Base-by-base conservation (phyloP, 75 land plant genomes). In the Azolla pinnata region DNA sequence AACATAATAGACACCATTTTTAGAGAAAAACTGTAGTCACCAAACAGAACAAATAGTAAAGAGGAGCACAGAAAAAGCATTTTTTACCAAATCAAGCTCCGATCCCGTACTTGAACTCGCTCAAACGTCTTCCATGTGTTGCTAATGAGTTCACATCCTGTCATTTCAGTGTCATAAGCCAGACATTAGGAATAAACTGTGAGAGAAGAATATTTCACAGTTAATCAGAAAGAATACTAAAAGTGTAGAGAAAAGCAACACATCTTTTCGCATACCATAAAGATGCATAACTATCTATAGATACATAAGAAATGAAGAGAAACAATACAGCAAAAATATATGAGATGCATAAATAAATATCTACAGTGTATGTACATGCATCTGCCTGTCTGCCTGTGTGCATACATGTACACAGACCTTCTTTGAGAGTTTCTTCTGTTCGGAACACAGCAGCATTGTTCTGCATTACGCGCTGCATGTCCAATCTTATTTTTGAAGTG, bases 361-460 rank as follows among this genome's bases (percentile, higher is more conserved):
- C n/a, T n/a, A n/a, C n/a, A n/a, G n/a, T n/a, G n/a, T n/a, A n/a
- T n/a, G n/a, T n/a, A n/a, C n/a, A n/a, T n/a, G n/a, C n/a, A n/a
- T n/a, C n/a, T n/a, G n/a, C n/a, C n/a, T n/a, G n/a, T n/a, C n/a
- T n/a, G n/a, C n/a, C n/a, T n/a, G 56, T 44, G 24, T 24, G 54
- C 7, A 42, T 33, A 1, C 1, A 58, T 42, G 21, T 1, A 18
- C 17, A 51, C 21, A 29, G 61, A 95, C 99, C 99, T 79, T 95
- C 99, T 66, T 79, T 85, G 56, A 95, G 63, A 21, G 90, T 86
- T 62, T 89, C 82, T 24, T 89, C 88, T 5, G 96, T 89, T 5
- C 99, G 83, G 53, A 95, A 95, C 2, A 95, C 99, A 56, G 99
- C 99, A 64, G 99, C 99, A 80, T 95, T 77, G 51, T 69, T 95